phyloP scores from a whole-genome alignment of 78 protist species.

The Chrysochromulina parva region DNA sequence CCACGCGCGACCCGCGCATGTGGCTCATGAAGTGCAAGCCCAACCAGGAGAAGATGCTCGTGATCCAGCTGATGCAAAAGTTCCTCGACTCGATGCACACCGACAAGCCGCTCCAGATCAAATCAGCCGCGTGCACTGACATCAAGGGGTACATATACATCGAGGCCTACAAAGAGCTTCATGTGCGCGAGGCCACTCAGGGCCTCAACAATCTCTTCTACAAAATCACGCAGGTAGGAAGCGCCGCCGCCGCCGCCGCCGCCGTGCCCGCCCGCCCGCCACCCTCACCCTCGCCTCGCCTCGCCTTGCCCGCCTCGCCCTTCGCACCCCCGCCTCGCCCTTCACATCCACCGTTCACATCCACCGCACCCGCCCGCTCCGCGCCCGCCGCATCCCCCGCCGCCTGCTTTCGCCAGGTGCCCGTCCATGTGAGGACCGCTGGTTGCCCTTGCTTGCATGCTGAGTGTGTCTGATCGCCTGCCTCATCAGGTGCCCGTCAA shows the following conservation, averaged over 20 bases:
- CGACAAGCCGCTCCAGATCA: slow-evolving; percentile 46
- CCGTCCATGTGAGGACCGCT: no score
- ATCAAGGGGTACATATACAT: slow-evolving; percentile 53
- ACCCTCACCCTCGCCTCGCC: no score
- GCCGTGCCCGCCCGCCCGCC: no score
- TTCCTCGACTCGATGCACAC: background rate
- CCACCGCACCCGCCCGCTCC: no score
- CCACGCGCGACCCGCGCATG: slow-evolving; percentile 43
- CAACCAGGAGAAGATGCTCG: slow-evolving; percentile 45
- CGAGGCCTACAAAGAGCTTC: slow-evolving; percentile 42
- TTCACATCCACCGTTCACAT: no score
- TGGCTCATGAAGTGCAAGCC: slow-evolving; percentile 66
- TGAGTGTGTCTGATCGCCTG: no score
- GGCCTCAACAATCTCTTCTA: background rate
- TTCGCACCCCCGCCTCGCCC: no score
- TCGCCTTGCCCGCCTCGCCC: no score
- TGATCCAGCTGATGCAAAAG: slow-evolving; percentile 58
- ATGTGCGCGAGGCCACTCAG: background rate
- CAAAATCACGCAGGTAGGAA: background rate
- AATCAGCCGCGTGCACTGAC: slow-evolving; percentile 36
- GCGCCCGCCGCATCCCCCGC: no score
- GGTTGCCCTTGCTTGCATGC: no score
- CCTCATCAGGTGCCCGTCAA: background rate
- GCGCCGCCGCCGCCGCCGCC: background rate
- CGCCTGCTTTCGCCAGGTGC: no score